Conservation (phyloP, 106 monocot species). For the Cymbidium sinense region DNA sequence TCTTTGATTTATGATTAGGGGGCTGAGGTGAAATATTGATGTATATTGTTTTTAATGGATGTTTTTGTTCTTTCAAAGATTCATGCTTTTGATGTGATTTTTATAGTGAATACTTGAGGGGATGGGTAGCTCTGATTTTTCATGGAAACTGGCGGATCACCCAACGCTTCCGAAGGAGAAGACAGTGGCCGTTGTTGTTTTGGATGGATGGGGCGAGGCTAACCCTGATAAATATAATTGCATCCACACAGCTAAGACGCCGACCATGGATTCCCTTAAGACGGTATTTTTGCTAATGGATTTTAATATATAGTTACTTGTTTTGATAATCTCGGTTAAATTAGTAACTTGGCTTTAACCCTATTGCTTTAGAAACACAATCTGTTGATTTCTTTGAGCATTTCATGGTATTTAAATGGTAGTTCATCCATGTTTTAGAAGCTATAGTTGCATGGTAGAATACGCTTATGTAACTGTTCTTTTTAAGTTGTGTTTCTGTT, state of each 20-base stretch:
- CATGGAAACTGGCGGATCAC: slow-evolving; percentile 63
- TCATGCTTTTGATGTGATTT: not conserved
- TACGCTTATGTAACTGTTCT: not conserved
- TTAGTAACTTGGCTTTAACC: not conserved
- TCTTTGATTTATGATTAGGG: not conserved
- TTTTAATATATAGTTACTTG: not conserved
- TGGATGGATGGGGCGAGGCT: slow-evolving; percentile 80
- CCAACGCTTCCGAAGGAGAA: slow-evolving; percentile 69
- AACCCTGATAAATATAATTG: slow-evolving; percentile 62
- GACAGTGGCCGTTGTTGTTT: slow-evolving; percentile 47
- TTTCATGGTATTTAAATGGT: not conserved
- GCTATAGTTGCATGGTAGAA: not conserved
- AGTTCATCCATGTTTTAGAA: not conserved
- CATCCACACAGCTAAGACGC: slow-evolving; percentile 63
- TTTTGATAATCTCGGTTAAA: not conserved
- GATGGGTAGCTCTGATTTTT: slow-evolving; percentile 42
- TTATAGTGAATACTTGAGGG: not conserved
- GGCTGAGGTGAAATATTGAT: not conserved
- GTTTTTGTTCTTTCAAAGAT: not conserved
- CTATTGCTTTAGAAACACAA: not conserved
- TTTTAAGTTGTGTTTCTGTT: not conserved
- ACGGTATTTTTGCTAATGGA: slow-evolving; percentile 18
- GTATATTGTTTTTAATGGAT: not conserved
- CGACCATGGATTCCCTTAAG: slow-evolving; percentile 76
- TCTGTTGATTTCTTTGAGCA: not conserved